These are phyloP conservation scores for Debaryomycetaceae sp. DNA, from an alignment of 1,139 yeast genomes.

Conservation along the genomic window DNA sequence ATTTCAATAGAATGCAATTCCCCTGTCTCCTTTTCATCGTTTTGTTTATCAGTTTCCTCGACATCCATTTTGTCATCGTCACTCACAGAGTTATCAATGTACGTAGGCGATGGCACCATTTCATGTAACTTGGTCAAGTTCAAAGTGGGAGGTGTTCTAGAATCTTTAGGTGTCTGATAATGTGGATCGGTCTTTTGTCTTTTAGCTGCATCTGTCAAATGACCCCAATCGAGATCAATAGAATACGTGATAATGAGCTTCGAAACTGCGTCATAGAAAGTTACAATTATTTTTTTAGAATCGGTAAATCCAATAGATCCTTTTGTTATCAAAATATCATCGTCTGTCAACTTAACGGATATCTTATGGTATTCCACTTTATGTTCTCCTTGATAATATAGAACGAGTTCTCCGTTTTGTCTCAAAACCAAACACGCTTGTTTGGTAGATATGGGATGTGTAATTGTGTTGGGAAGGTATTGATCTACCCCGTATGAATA, in stretches of 20 bases:
- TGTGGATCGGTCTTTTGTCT: conserved; percentile 50
- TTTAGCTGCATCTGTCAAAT: conserved; percentile 44
- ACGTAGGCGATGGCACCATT: conserved; percentile 25
- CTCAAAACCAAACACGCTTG: conserved; percentile 72
- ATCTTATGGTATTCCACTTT: conserved; percentile 53
- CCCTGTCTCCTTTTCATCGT: conserved; percentile 8
- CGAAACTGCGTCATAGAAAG: conserved; percentile 42
- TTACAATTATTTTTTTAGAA: conserved; percentile 48
- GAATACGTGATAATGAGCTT: conserved; percentile 45
- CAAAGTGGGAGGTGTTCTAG: conserved; percentile 26
- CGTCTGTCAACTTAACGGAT: conserved; percentile 20
- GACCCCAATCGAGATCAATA: conserved; percentile 62
- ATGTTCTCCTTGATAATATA: conserved; percentile 63
- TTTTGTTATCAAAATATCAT: conserved; percentile 26
- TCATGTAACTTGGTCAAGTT: conserved; percentile 22
- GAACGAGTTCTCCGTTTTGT: conserved; percentile 55
- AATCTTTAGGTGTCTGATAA: conserved; percentile 47
- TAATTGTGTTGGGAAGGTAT: conserved; percentile 55
- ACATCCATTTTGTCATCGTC: conserved; percentile 18
- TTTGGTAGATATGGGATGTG: conserved; percentile 66
- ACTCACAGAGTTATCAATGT: conserved; percentile 9
- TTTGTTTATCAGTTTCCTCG: conserved; percentile 8
- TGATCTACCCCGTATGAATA: conserved; percentile 59
- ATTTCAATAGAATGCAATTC: conserved; percentile 31
- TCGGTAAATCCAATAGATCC: conserved; percentile 62